Conservation (phyloP, 1,284 basidiomycete genomes). For the Microbotryum intermedium region DNA sequence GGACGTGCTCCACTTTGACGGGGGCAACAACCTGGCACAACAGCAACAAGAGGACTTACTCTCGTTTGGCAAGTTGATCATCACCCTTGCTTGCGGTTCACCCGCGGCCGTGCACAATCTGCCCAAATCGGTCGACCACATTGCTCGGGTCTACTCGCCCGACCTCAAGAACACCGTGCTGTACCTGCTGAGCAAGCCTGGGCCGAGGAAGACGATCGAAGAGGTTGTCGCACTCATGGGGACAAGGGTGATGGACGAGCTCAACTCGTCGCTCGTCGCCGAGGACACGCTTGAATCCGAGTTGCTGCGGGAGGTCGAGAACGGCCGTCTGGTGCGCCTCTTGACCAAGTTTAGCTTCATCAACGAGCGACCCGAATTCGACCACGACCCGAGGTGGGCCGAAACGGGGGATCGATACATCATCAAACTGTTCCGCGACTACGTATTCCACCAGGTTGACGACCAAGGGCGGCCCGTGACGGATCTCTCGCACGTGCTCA, state of each 20-base stretch:
- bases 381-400: conserved; percentile 89
- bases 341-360: conserved; percentile 95
- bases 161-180: conserved; percentile 74
- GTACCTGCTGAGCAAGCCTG: conserved; percentile 68
- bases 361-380: conserved; percentile 97
- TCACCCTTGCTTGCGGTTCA: conserved; percentile 67
- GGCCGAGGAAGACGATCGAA: conserved; percentile 58
- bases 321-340: conserved; percentile 83
- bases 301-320: conserved; percentile 86
- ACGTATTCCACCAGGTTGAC: conserved; percentile 95
- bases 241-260: conserved; percentile 63
- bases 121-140: conserved; percentile 66
- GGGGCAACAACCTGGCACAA: conserved; percentile 51
- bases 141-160: conserved; percentile 63
- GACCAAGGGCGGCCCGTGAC: conserved; percentile 82
- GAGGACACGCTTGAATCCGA: conserved; percentile 73
- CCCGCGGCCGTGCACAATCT: conserved; percentile 55
- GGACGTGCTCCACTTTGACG: conserved; percentile 72
- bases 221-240: conserved; percentile 73
- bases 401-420: conserved; percentile 98
- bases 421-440: conserved; percentile 95
- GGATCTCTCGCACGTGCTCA: conserved; percentile 82
- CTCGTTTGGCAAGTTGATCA: conserved; percentile 75
- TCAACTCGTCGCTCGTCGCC: conserved; percentile 64
- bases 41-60: conserved; percentile 81